phyloP scores from a whole-genome alignment of 2,329 filamentous ascomycete species.

The Nemania bipapillata region DNA sequence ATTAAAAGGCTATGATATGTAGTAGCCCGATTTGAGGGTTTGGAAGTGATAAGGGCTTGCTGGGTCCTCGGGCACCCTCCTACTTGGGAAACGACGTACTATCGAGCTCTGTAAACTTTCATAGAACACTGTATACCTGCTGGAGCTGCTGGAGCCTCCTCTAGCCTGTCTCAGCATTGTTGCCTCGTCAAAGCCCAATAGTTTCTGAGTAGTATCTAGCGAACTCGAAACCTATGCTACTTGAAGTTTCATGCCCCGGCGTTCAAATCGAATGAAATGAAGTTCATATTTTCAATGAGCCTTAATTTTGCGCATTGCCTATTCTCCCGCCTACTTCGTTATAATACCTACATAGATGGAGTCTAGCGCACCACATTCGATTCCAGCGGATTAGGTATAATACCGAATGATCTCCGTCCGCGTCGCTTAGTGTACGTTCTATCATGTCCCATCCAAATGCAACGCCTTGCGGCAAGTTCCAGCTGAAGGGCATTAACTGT shows the following conservation, averaged over 20 bases:
- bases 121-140: neutral
- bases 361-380: neutral
- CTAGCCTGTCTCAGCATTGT: neutral
- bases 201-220: neutral
- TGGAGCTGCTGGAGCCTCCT: neutral
- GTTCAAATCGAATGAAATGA: neutral
- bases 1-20: neutral
- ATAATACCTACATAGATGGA: neutral
- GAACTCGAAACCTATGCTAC: neutral
- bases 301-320: neutral
- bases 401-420: neutral
- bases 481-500: neutral
- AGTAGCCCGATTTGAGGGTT: neutral
- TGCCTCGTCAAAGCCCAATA: neutral
- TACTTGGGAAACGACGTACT: neutral
- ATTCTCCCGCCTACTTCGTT: neutral
- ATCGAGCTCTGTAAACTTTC: neutral
- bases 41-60: neutral
- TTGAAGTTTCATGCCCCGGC: neutral
- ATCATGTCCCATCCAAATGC: neutral
- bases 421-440: neutral
- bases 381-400: neutral
- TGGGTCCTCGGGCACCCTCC: constrained; percentile 12
- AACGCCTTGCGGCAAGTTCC: neutral
- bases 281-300: neutral